Conservation (phyloP, 1,284 basidiomycete species). For the Ganoderma sinense region DNA sequence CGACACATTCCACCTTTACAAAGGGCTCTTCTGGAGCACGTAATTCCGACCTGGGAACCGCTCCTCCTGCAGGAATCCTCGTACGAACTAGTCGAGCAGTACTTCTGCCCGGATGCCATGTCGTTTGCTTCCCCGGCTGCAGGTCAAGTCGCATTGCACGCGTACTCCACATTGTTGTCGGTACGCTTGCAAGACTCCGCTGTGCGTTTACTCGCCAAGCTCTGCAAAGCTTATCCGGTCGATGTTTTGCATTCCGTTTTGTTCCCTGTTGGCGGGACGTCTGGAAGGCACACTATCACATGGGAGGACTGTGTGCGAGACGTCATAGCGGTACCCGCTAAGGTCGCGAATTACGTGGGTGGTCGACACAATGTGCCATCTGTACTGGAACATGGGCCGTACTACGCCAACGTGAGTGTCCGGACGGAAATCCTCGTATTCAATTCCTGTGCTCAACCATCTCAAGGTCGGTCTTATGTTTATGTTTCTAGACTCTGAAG, state of each 20-base stretch:
- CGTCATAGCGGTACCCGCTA: conserved; percentile 65
- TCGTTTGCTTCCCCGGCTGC: conserved; percentile 55
- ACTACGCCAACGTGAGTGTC: conserved; percentile 58
- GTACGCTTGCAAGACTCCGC: conserved; percentile 55
- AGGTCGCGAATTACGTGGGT: conserved; percentile 69
- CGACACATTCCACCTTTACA: conserved; percentile 70
- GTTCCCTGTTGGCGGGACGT: conserved; percentile 40
- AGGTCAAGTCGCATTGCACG: conserved; percentile 61
- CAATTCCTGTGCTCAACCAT: conserved; percentile 35
- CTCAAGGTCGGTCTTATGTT: conserved; percentile 39
- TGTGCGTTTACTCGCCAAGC: conserved; percentile 58
- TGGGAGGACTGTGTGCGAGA: conserved; percentile 81
- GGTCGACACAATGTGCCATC: conserved; percentile 48
- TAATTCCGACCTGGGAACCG: conserved; percentile 75
- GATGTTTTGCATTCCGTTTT: conserved; percentile 67
- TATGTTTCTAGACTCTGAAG: not conserved
- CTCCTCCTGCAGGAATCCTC: conserved; percentile 57
- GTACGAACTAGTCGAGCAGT: conserved; percentile 60
- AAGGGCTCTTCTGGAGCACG: conserved; percentile 63
- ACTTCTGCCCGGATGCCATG: conserved; percentile 73
- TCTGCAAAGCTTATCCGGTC: conserved; percentile 70
- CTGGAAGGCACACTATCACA: conserved; percentile 42
- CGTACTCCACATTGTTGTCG: conserved; percentile 69
- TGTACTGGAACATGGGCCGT: conserved; percentile 59
- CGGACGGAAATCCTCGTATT: conserved; percentile 62